Base-by-base conservation (phyloP, 1,284 basidiomycete species). In the Ceratobasidium sp. region DNA sequence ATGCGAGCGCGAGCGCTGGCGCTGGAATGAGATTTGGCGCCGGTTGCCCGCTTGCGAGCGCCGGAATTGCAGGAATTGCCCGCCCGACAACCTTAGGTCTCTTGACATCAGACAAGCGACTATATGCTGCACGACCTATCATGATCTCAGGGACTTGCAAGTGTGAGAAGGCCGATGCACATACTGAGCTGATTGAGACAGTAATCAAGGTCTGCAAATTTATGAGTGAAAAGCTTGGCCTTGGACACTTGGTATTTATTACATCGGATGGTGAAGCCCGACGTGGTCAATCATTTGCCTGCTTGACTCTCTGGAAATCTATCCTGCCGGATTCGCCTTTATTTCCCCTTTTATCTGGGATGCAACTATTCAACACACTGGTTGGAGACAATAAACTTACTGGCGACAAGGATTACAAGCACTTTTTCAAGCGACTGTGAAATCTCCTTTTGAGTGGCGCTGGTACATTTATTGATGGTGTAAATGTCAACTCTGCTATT, bases 351-450 rank as follows among this genome's bases (percentile, higher is more conserved):
- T 75, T 82, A 9, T 14, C 52, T 9, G 63, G 70, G 5, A 74
- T 83, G 0, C 44, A 4, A 21, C 75, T 82, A 46, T 61, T 83
- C 43, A 77, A 83, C 73, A 73, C 79, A 0, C 63, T 76, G 16
- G 80, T 82, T 21, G 81, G 82, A 9, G 76, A 79, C 9, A 80
- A 82, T 69, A 80, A 82, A 64, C 18, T 83, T 0, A 82, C 81
- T 0, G 47, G 62, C 0, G 80, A 83, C 71, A 81, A 82, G 58
- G 82, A 83, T 57, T 79, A 67, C 58, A 80, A 81, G 32, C 82
- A 83, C 72, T 54, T 82, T 6, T 73, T 81, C 74, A 83, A 83
- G 73, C 75, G 79, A 0, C 74, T 77, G 2, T 77, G 79, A 0
- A 82, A 82, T 72, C 75, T 78, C 1, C 62, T 80, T 9, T 55